Conservation (phyloP, 306 rosid genomes). For the Sphenostylis stenocarpa region DNA sequence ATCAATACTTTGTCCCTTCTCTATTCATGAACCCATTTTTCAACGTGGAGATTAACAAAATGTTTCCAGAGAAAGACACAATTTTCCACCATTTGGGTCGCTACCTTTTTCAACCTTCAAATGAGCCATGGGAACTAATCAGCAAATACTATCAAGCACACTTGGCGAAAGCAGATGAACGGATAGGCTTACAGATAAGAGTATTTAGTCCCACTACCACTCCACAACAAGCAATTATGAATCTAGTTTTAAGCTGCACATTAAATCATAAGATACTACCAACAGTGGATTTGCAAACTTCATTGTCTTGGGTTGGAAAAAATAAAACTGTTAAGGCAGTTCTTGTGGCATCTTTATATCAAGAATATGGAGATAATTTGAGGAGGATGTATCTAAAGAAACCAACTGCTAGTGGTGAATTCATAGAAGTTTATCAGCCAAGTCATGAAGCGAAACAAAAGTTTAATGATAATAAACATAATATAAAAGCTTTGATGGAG, state of each 20-base stretch:
- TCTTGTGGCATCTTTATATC: constrained; percentile 50
- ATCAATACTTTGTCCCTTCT: constrained; percentile 62
- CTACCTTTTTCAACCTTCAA: constrained; percentile 40
- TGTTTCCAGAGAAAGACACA: constrained; percentile 35
- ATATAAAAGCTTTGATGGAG: constrained; percentile 57
- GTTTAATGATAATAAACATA: constrained; percentile 46
- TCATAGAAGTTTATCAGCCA: constrained; percentile 50
- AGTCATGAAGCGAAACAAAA: constrained; percentile 60
- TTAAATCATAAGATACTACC: constrained; percentile 46
- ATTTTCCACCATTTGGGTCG: constrained; percentile 36
- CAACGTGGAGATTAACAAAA: constrained; percentile 23
- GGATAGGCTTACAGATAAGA: constrained; percentile 34
- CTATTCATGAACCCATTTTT: constrained; percentile 59
- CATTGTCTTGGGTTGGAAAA: not conserved
- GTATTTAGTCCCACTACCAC: not conserved
- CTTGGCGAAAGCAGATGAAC: constrained; percentile 28
- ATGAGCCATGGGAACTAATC: constrained; percentile 45
- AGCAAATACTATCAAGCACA: constrained; percentile 29
- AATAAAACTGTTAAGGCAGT: constrained; percentile 39
- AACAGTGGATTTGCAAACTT: constrained; percentile 3
- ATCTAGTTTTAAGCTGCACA: constrained; percentile 46
- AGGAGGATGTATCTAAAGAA: constrained; percentile 43
- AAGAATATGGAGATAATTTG: constrained; percentile 43
- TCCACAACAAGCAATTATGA: constrained; percentile 36
- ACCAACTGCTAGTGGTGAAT: constrained; percentile 49